A percentile compares a stretch with the other conserved stretches of the same genome.
Conservation (phyloP, 352 stramenopile genomes). For the Globisporangium spinosum region DNA sequence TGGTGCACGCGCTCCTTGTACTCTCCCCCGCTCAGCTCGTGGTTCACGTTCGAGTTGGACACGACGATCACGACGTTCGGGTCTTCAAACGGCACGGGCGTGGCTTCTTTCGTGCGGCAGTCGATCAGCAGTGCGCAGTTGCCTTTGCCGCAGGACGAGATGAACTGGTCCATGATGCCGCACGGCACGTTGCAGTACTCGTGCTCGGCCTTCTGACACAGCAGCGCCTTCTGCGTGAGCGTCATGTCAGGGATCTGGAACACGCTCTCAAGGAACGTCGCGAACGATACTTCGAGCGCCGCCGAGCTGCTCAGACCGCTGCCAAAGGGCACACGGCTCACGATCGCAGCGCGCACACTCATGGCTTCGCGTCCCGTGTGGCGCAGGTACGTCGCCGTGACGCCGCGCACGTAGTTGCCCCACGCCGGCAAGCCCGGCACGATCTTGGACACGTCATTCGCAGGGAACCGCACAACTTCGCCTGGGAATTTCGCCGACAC, state of each 20-base stretch:
- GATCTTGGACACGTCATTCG: slow-evolving; percentile 43
- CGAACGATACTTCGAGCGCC: slow-evolving; percentile 90
- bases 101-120: slow-evolving; percentile 85
- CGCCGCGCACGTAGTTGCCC: slow-evolving; percentile 93
- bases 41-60: slow-evolving; percentile 93
- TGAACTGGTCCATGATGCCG: slow-evolving; percentile 97
- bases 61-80: slow-evolving; percentile 82
- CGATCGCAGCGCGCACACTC: slow-evolving; percentile 82
- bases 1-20: slow-evolving; percentile 90
- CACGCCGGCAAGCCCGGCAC: slow-evolving; percentile 62
- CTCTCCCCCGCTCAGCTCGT: slow-evolving; percentile 90
- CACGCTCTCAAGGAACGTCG: slow-evolving; percentile 90
- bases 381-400: slow-evolving; percentile 89
- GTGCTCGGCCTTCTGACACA: slow-evolving; percentile 94
- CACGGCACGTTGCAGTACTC: slow-evolving; percentile 92
- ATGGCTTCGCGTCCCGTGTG: slow-evolving; percentile 45
- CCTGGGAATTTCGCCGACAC: slow-evolving; percentile 61
- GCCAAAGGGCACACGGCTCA: slow-evolving; percentile 90
- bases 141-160: slow-evolving; percentile 87
- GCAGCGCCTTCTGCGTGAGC: slow-evolving; percentile 79
- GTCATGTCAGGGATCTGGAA: slow-evolving; percentile 52
- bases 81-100: slow-evolving; percentile 82
- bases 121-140: slow-evolving; percentile 91
- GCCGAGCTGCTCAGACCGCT: slow-evolving; percentile 91
- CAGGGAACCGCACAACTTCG: slow-evolving; percentile 44